Conservation (phyloP, 202 grass and related monocot species). For the Musa balbisiana region DNA sequence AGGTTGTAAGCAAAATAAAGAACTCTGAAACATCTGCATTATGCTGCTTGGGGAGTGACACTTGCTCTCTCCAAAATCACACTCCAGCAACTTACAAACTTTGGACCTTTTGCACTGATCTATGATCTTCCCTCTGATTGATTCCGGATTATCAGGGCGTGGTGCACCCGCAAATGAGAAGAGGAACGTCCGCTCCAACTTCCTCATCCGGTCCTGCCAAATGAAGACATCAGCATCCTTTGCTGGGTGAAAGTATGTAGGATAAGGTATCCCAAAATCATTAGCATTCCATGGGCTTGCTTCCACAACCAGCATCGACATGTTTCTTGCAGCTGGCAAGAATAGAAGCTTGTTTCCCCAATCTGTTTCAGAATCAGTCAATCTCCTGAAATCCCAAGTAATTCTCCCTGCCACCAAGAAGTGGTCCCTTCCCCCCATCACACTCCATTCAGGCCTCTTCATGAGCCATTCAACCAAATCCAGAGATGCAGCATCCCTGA, state of each 20-base stretch:
- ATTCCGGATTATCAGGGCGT: conserved; percentile 73
- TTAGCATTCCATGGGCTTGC: conserved; percentile 93
- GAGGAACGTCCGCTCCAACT: conserved; percentile 60
- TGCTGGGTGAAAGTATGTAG: conserved; percentile 87
- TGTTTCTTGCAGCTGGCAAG: conserved; percentile 77
- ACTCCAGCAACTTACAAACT: conserved; percentile 72
- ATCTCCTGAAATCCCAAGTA: conserved; percentile 95
- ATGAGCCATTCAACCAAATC: conserved; percentile 87
- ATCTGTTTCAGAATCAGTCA: conserved; percentile 57
- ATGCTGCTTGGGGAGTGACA: conserved; percentile 83
- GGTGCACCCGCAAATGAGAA: conserved; percentile 96
- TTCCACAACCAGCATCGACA: conserved; percentile 98
- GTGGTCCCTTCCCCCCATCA: conserved; percentile 91
- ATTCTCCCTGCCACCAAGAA: conserved; percentile 92
- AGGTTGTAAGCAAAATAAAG: conserved; percentile 87
- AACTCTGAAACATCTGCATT: conserved; percentile 98
- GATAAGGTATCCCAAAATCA: conserved; percentile 87
- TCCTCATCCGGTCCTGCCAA: conserved; percentile 95
- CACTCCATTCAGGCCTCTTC: conserved; percentile 72
- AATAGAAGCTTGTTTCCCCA: conserved; percentile 95
- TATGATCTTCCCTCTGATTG: conserved; percentile 78
- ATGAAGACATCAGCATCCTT: conserved; percentile 70
- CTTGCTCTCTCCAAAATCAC: conserved; percentile 92
- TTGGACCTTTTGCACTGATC: conserved; percentile 83
- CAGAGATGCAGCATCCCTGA: conserved; percentile 60